phyloP scores from a whole-genome alignment of 257 asterid species.

The Cynanchum wilfordii region DNA sequence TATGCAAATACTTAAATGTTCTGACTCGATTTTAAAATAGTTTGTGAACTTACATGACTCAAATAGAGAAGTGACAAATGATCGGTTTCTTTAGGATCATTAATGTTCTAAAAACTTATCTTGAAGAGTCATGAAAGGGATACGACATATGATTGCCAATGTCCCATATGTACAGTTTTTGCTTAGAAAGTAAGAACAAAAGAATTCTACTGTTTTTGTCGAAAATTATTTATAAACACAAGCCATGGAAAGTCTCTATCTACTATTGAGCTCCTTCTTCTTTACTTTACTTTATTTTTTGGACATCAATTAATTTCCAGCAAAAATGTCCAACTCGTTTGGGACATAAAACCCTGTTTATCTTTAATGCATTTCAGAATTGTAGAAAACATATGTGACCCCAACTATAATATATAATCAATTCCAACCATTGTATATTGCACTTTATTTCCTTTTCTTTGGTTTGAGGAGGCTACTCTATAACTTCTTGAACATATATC shows the following conservation, averaged over 20 bases:
- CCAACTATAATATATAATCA: background rate
- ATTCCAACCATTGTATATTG: background rate
- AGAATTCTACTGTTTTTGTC: background rate
- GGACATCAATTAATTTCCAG: constrained; percentile 10
- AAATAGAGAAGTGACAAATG: too few species aligned
- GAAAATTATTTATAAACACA: constrained; percentile 10
- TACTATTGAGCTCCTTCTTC: background rate
- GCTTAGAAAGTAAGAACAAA: constrained; percentile 7
- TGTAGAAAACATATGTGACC: constrained; percentile 8
- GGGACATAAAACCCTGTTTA: background rate
- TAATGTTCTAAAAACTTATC: background rate
- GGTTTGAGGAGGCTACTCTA: background rate
- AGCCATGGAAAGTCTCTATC: constrained; percentile 14
- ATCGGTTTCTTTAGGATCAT: too few species aligned
- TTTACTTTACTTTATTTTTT: background rate
- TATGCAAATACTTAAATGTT: too few species aligned
- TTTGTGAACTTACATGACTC: too few species aligned
- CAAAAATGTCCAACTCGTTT: constrained; percentile 1
- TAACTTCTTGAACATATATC: too few species aligned
- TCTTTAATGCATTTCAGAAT: background rate
- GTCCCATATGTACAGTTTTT: constrained; percentile 11
- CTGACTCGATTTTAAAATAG: too few species aligned
- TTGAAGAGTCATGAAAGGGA: constrained; percentile 15
- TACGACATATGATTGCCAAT: constrained; percentile 6
- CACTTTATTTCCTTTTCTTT: too few species aligned